Conservation (phyloP, 1,139 yeast species). For the Scheffersomyces insectosa region DNA sequence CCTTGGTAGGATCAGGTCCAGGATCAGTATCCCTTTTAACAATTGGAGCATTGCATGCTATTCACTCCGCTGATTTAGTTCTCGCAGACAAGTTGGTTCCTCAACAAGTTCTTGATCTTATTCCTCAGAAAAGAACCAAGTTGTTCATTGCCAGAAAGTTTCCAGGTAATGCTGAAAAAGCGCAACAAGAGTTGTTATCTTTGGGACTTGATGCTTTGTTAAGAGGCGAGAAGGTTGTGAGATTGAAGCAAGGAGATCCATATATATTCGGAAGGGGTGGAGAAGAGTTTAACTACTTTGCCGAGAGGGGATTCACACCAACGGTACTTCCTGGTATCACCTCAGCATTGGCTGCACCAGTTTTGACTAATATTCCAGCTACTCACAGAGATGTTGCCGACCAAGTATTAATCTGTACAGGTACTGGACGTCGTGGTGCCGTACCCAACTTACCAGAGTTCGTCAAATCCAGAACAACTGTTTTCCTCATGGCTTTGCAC, state of each 20-base stretch:
- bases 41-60: conserved; percentile 80
- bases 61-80: conserved; percentile 77
- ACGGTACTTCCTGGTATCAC: conserved; percentile 84
- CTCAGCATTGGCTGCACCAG: conserved; percentile 88
- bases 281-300: conserved; percentile 77
- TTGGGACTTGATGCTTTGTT: conserved; percentile 66
- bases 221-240: conserved; percentile 74
- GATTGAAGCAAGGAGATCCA: conserved; percentile 97
- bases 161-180: conserved; percentile 95
- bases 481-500: conserved; percentile 89
- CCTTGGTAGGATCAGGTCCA: conserved; percentile 93
- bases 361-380: conserved; percentile 82
- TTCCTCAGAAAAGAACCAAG: conserved; percentile 68
- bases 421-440: conserved; percentile 88
- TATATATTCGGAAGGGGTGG: conserved; percentile 97
- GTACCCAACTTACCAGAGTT: conserved; percentile 78
- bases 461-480: conserved; percentile 72
- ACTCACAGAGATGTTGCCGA: conserved; percentile 93
- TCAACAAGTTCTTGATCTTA: conserved; percentile 75
- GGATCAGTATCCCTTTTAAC: conserved; percentile 85
- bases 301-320: conserved; percentile 67
- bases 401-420: conserved; percentile 90
- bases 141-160: conserved; percentile 88
- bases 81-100: conserved; percentile 94
- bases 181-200: conserved; percentile 79